Evolutionary conservation across 176 grass and related monocot species (phyloP), one percentile per base, ranked within the genome.

Genomic region (Avena sativa): DNA sequence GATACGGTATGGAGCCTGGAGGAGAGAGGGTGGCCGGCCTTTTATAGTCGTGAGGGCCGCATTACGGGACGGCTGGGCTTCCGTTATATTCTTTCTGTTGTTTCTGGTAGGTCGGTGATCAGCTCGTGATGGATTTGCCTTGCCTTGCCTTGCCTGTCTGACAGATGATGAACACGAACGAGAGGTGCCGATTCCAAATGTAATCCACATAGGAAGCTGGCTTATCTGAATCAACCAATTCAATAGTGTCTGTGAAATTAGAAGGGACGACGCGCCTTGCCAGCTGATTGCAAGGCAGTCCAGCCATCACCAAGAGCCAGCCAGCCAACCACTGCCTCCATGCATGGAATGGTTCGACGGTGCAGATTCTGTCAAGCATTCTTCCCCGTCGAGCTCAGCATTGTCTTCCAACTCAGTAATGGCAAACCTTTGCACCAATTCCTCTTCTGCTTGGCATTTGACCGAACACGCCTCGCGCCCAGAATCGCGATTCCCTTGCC

Each of bases 21-120:
- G 36, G 36, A 38, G 36, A 38, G 36, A 38, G 36, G 36, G 3
- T 60, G 57, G 57, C 20, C 19, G 57, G 70, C 59, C 32, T 88
- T 60, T 83, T 82, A 88, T 88, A 88, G 11, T 19, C 8, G 49
- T 9, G 56, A 38, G 48, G 25, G 9, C 19, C 44, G 16, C 4
- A 28, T 52, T 14, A 48, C 71, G 21, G 46, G 25, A 16, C 53
- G 53, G 57, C 57, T 21, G 46, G 30, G 34, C 61, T 51, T 67
- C 5, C 69, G 77, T 49, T 40, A 4, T 46, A 9, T 21, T 6
- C 55, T 60, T 79, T 49, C 61, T 61, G 9, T 61, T 66, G 60
- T 7, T 16, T 66, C 74, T 56, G 50, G 13, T 12, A 70, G 14
- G 15, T 7, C 70, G 70, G 17, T 15, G 38, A 25, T 36, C 72